Evolutionary conservation across 441 rosid species (phyloP), one percentile per base, ranked within the genome.

Genomic region (Erodium trifolium): DNA sequence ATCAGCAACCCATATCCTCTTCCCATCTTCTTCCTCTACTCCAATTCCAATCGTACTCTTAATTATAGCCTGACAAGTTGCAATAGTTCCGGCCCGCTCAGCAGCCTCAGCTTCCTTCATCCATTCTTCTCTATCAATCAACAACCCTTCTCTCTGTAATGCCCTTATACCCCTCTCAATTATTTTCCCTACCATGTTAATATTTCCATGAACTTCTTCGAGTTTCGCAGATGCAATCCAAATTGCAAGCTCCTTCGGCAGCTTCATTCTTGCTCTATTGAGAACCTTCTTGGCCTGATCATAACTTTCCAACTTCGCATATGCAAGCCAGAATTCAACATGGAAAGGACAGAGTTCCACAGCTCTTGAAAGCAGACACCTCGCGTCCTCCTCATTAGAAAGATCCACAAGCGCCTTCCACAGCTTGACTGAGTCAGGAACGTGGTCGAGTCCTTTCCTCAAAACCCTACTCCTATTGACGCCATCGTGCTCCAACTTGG

Each of bases 91-190:
- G 29, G 63, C 62, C 23, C 23, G 65, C 41, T 73, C 76, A 0
- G 76, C 71, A 62, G 71, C 68, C 67, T 73, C 76, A 43, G 71
- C 76, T 60, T 73, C 76, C 76, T 73, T 73, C 71, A 73, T 73
- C 71, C 77, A 75, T 6, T 35, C 64, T 43, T 75, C 77, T 65
- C 77, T 75, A 70, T 75, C 77, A 63, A 75, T 70, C 63, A 70
- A 70, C 70, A 75, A 72, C 3, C 78, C 78, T 70, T 75, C 78
- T 63, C 74, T 70, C 65, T 75, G 78, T 65, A 75, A 34, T 47
- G 74, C 73, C 68, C 71, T 70, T 14, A 75, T 70, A 67, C 77
- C 73, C 43, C 73, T 75, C 55, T 75, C 77, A 43, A 70, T 70
- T 18, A 75, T 75, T 55, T 70, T 67, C 55, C 71, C 71, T 0